These are phyloP conservation scores for Castanopsis chinensis DNA, from an alignment of 306 rosid genomes.

Conservation along the genomic window DNA sequence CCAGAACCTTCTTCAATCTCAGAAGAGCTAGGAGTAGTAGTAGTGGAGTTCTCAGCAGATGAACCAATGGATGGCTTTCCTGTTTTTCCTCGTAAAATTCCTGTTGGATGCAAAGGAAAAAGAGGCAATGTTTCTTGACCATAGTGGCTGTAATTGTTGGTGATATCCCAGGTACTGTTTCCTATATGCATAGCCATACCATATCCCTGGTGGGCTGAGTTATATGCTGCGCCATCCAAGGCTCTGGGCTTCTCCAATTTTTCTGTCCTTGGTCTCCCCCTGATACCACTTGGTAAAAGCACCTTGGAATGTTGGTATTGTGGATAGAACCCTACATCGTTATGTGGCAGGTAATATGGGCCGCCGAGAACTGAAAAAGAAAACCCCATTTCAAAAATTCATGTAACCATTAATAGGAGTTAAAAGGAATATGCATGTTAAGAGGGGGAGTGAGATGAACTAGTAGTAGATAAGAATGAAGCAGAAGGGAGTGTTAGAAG, in stretches of 20 bases:
- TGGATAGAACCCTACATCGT: slow-evolving; percentile 36
- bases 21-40: slow-evolving; percentile 20
- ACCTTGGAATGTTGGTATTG: slow-evolving; percentile 32
- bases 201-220: slow-evolving; percentile 24
- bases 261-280: slow-evolving; percentile 29
- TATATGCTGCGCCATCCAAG: slow-evolving; percentile 6
- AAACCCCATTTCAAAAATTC: neutral
- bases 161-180: neutral
- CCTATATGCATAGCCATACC: neutral
- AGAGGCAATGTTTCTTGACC: slow-evolving; percentile 62
- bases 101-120: slow-evolving; percentile 82
- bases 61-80: slow-evolving; percentile 20
- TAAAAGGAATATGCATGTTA: neutral
- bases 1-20: slow-evolving; percentile 9
- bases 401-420: neutral
- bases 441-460: neutral
- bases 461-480: neutral
- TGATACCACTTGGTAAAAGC: slow-evolving; percentile 32
- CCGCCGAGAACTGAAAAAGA: slow-evolving; percentile 46
- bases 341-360: slow-evolving; percentile 51
- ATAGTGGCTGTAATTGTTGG: slow-evolving; percentile 1
- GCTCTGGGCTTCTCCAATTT: slow-evolving; percentile 25
- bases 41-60: slow-evolving; percentile 27
- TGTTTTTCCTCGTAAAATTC: slow-evolving; percentile 43
- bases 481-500: too few species aligned